Evolutionary conservation across 768 basidiomycete genomes (phyloP), one percentile per base, ranked within the genome.

Genomic region (Mrakia gelida): DNA sequence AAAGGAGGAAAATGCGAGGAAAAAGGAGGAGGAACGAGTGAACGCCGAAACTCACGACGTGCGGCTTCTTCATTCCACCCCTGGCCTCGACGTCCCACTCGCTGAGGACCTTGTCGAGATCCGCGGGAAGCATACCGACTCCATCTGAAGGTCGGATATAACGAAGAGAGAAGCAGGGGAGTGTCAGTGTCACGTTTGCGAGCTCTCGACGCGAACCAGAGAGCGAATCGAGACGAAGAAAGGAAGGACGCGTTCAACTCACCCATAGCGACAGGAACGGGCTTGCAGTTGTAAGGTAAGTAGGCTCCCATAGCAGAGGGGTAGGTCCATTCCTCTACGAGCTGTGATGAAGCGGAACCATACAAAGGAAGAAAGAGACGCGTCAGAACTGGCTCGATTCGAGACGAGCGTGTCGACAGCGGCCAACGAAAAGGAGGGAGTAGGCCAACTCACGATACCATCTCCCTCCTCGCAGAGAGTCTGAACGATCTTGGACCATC

Each of bases 321-420:
- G 82, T 93, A 95, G 0, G 91, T 89, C 90, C 90, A 94, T 82
- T 92, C 92, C 77, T 87, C 86, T 23, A 85, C 84, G n/a, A 87
- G 76, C 32, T 63, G n/a, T 1, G 30, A 10, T 2, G 18, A n/a
- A 28, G 18, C 9, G 49, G 15, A 52, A 21, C 1, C 11, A 5
- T 10, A 52, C 11, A 21, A 52, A 13, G 18, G 16, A 52, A 21
- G 18, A 2, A 16, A 52, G 18, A 16, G 18, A 4, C 16, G 49
- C 45, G 45, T 45, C 45, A 52, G 15, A 5, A 2, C n/a, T n/a
- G n/a, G n/a, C 2, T 52, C 15, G 49, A 5, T 18, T 52, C 4
- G 49, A 52, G 15, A 2, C 2, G 15, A 52, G 4, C 49, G 9
- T 16, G 3, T 45, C 41, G 41, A 43, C 41, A n/a, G 41, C 45